A percentile compares a stretch with the other conserved stretches of the same genome.
phyloP scores from a whole-genome alignment of 768 basidiomycete genomes.

The Naganishia vaughanmartiniae region DNA sequence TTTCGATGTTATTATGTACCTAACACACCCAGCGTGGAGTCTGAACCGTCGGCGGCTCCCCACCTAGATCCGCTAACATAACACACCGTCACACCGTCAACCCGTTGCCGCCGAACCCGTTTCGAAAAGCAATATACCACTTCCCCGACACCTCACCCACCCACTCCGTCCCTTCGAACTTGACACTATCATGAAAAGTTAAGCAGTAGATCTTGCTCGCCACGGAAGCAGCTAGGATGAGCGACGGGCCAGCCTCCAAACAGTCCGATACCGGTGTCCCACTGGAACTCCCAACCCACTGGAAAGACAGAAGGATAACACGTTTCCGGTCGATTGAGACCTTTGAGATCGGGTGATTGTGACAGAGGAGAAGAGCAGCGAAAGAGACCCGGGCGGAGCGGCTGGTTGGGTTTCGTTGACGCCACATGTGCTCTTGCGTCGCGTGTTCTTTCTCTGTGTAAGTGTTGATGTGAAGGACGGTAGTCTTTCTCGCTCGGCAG shows the following conservation, averaged over 20 bases:
- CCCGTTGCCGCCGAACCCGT: not conserved
- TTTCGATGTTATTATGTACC: not conserved
- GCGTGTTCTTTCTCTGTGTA: too few species aligned
- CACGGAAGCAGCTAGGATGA: not conserved
- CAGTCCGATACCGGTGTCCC: not conserved
- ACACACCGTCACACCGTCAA: not conserved
- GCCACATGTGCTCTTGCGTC: too few species aligned
- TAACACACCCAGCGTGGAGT: not conserved
- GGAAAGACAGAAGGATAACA: too few species aligned
- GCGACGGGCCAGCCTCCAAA: not conserved
- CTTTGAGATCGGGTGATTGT: too few species aligned
- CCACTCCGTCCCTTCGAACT: not conserved
- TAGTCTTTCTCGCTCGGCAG: too few species aligned
- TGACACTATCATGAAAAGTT: not conserved
- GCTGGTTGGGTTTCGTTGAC: too few species aligned
- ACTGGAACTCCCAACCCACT: not conserved
- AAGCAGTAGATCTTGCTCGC: not conserved
- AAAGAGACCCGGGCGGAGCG: too few species aligned
- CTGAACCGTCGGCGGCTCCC: not conserved
- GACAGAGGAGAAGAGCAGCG: too few species aligned
- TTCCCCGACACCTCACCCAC: not conserved
- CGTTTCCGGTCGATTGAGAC: too few species aligned
- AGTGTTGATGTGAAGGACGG: too few species aligned
- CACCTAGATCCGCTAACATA: not conserved
- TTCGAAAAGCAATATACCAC: not conserved